Conservation (phyloP, 148 eudicot species). For the Vaccinium corymbosum region DNA sequence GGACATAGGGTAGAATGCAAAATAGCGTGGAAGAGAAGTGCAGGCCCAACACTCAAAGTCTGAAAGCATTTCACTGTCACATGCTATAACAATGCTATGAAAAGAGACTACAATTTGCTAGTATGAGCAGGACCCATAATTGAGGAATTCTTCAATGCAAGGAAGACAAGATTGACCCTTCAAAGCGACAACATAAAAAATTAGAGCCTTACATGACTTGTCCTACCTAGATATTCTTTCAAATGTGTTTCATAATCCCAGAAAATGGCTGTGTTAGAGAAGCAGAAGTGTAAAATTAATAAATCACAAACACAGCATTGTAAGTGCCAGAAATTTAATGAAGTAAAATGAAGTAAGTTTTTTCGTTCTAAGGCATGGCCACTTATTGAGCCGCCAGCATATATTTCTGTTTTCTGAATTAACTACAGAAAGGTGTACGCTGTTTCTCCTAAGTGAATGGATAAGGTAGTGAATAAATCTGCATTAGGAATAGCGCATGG, state of each 20-base stretch:
- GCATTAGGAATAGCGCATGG: background rate
- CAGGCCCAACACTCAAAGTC: background rate
- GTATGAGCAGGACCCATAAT: background rate
- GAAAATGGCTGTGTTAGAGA: constrained; percentile 2
- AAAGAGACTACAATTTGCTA: background rate
- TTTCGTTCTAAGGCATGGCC: background rate
- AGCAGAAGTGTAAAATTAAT: background rate
- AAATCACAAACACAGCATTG: background rate
- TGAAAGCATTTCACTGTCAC: background rate
- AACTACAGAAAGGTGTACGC: background rate
- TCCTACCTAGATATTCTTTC: background rate
- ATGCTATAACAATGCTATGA: background rate
- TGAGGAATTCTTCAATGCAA: too few relatives aligned
- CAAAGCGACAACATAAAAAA: background rate
- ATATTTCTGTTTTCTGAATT: background rate
- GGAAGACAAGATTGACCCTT: constrained; percentile 1
- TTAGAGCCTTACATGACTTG: background rate
- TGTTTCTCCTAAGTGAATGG: background rate
- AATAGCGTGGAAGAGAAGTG: background rate
- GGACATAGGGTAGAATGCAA: background rate
- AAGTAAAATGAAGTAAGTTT: background rate
- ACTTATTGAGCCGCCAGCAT: background rate
- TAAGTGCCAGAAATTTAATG: background rate
- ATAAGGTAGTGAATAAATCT: background rate
- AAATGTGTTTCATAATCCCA: background rate